A percentile compares a stretch with the other conserved stretches of the same genome.
Conservation (phyloP, 2,329 filamentous ascomycete genomes). For the Exophiala mesophila region DNA sequence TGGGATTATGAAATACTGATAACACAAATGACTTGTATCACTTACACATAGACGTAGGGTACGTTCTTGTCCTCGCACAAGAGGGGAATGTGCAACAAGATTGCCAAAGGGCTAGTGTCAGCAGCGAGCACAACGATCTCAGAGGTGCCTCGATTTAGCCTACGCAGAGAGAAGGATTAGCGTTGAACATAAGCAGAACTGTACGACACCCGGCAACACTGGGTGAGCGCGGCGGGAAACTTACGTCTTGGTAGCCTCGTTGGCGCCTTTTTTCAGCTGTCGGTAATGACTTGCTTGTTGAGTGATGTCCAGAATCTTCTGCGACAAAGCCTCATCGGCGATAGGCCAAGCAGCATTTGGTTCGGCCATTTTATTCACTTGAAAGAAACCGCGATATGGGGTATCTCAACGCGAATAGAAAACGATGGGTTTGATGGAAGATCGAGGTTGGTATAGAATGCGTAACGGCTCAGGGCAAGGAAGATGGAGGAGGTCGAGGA, state of each 20-base stretch:
- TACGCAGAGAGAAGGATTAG: no score
- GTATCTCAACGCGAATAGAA: conserved; percentile 3
- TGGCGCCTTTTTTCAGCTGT: conserved; percentile 85
- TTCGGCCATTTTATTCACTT: conserved; percentile 19
- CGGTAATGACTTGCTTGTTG: conserved; percentile 58
- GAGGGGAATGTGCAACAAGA: conserved; percentile 82
- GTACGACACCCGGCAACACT: no score
- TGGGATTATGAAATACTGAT: no score
- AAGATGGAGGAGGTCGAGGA: no score
- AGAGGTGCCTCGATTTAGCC: conserved; percentile 81
- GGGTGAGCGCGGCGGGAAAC: no score
- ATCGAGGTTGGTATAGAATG: conserved; percentile 1
- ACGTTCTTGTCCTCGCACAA: conserved; percentile 73
- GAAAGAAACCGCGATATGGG: conserved; percentile 1
- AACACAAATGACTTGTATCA: conserved; percentile 41
- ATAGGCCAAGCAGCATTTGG: conserved; percentile 55
- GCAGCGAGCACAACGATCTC: conserved; percentile 87
- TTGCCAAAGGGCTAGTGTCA: conserved; percentile 81
- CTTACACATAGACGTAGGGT: conserved; percentile 31
- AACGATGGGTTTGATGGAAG: conserved; percentile 4
- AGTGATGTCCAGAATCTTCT: conserved; percentile 77
- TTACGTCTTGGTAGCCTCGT: conserved; percentile 51
- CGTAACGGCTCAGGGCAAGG: no score
- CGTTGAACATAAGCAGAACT: no score
- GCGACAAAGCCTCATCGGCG: conserved; percentile 67